phyloP scores from a whole-genome alignment of 2,329 filamentous ascomycete species.

The Exophiala sideris region DNA sequence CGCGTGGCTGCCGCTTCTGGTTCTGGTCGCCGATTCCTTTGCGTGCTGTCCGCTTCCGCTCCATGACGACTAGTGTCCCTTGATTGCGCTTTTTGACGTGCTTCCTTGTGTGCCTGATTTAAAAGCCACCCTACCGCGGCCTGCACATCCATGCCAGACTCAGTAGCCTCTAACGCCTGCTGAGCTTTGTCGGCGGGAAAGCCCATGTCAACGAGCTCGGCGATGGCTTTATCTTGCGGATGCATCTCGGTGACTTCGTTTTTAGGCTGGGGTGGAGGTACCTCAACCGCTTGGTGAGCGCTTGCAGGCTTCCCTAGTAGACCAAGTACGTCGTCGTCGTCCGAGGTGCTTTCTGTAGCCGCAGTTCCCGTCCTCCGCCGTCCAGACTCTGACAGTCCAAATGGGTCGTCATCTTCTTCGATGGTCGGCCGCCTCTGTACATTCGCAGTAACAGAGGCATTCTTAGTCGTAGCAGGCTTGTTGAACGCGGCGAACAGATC shows the following conservation, averaged over 20 bases:
- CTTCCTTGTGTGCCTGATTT: conserved; percentile 83
- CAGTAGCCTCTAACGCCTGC: conserved; percentile 74
- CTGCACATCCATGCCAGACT: conserved; percentile 75
- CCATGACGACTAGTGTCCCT: conserved; percentile 14
- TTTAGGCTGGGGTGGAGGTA: conserved; percentile 11
- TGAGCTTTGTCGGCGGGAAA: conserved; percentile 83
- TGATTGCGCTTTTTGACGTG: conserved; percentile 62
- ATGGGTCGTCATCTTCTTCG: conserved; percentile 77
- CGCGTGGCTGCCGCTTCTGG: conserved; percentile 41
- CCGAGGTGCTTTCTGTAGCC: conserved; percentile 51
- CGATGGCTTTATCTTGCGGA: conserved; percentile 73
- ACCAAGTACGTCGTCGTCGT: conserved; percentile 64
- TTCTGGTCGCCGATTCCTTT: conserved; percentile 49
- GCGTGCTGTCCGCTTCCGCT: conserved; percentile 30
- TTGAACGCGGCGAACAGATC: conserved; percentile 62
- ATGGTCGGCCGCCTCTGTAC: conserved; percentile 29
- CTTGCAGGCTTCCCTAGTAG: conserved; percentile 58
- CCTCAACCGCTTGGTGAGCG: conserved; percentile 25
- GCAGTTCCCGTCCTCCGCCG: conserved; percentile 47
- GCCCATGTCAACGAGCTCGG: conserved; percentile 90
- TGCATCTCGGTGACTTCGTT: conserved; percentile 34
- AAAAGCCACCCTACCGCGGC: conserved; percentile 84
- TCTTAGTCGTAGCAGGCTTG: conserved; percentile 34
- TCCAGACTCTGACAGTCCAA: conserved; percentile 66
- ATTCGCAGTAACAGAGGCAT: conserved; percentile 25